Evolutionary conservation across 495 filamentous ascomycete species (phyloP), one percentile per base, ranked within the genome.

Genomic region (Echria macrotheca): DNA sequence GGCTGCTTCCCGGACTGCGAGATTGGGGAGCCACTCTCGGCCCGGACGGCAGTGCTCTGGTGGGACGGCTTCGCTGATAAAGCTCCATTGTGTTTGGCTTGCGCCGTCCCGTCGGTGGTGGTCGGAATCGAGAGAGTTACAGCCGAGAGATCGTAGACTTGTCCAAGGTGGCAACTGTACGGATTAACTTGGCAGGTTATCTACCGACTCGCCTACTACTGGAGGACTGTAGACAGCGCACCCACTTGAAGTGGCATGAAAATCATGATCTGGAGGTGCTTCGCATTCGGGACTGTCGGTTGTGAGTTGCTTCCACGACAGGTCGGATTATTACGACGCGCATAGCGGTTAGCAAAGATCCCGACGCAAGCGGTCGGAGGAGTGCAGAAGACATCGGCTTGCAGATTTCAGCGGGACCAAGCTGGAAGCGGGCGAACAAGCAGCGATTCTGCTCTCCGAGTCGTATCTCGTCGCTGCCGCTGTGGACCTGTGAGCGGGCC

Each of bases 221-320:
- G 28, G 12, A 6, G 41, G 9, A 1, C 10, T 44, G 21, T 44
- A 1, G 17, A 28, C 5, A 44, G n/a, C n/a, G n/a, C n/a, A n/a
- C n/a, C n/a, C n/a, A n/a, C n/a, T n/a, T n/a, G n/a, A n/a, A n/a
- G n/a, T n/a, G n/a, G n/a, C n/a, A n/a, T n/a, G 23, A 42, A 26
- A 22, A 42, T 10, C 38, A 41, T 5, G 15, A 24, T 24, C 14
- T 4, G 11, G 17, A 10, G n/a, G 17, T 14, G 5, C 4, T 32
- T 24, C 21, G 37, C 22, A 26, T 21, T 44, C 38, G 26, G 48
- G 48, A 40, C 10, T 12, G 29, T 28, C 28, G 40, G 37, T 22
- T 22, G 38, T 50, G 39, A 35, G 44, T 26, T 29, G 48, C 39
- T 50, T n/a, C 48, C 47, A 50, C 47, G 24, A 24, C 37, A 42